phyloP scores from a whole-genome alignment of 169 alveolate genomes.

The Babesia bovis region DNA sequence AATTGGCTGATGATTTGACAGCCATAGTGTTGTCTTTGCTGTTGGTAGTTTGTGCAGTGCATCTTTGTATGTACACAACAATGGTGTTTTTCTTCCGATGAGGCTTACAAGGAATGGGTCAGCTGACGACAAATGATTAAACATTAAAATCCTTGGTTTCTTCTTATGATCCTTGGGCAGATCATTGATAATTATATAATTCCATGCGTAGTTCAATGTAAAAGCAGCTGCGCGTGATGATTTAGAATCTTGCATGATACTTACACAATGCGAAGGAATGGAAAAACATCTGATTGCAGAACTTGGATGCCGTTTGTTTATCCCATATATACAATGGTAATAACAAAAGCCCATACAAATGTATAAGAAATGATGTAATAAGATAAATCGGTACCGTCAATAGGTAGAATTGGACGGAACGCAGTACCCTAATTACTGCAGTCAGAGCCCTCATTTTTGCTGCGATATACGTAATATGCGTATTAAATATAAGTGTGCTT shows the following conservation, averaged over 20 bases:
- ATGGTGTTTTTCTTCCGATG: conserved; percentile 14
- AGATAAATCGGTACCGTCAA: neutral
- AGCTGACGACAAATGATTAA: conserved; percentile 42
- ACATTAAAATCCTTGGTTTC: conserved; percentile 37
- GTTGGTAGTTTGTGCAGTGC: conserved; percentile 48
- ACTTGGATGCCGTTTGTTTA: conserved; percentile 4
- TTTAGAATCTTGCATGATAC: neutral
- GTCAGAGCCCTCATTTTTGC: conserved; percentile 3
- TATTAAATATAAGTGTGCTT: too few species aligned
- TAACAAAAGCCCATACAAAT: neutral
- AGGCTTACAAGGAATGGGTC: conserved; percentile 41
- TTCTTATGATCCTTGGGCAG: conserved; percentile 29
- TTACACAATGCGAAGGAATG: conserved; percentile 9
- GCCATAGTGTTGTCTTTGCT: neutral
- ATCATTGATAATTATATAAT: conserved; percentile 25
- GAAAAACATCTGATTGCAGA: conserved; percentile 21
- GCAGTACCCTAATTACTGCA: neutral
- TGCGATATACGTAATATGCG: neutral
- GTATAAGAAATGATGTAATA: neutral
- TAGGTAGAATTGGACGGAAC: conserved; percentile 20
- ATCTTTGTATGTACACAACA: conserved; percentile 52
- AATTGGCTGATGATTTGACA: conserved; percentile 35
- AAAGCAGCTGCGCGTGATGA: conserved; percentile 13
- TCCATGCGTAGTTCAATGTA: conserved; percentile 35
- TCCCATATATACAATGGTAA: conserved; percentile 25